Evolutionary conservation across 2,329 filamentous ascomycete species (phyloP), one percentile per base, ranked within the genome.

Genomic region (Monosporascus sp.): DNA sequence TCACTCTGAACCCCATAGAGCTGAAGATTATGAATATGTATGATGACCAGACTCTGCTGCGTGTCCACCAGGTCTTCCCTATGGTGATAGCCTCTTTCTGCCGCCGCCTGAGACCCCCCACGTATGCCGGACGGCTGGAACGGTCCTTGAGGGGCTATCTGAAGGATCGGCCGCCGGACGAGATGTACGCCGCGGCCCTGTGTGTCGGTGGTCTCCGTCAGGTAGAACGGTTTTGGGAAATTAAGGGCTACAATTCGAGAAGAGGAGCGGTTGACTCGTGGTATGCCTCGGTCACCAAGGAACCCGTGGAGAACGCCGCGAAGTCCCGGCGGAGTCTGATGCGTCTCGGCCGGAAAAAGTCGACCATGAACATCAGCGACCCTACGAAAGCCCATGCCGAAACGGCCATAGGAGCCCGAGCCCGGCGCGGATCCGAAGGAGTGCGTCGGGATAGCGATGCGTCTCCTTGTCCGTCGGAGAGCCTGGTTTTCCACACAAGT

Each of bases 31-130:
- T 87, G 80, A 76, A 67, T 50, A 81, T 82, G 78, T 87, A 87
- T 64, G 82, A 86, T 60, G 79, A 86, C 60, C 74, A 79, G 55
- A 86, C 83, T 0, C 67, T 87, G 27, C 65, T 86, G 43, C 77
- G 79, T 45, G 83, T 86, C 5, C 83, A 87, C 63, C 79, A 87
- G 63, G 77, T 83, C 3, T 87, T 86, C 57, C 83, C 83, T 1
- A 66, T 87, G 20, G 77, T 87, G 18, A 77, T 87, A 47, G 82
- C 83, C 3, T 85, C 83, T 0, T 86, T 86, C 60, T 83, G 79
- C 62, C 77, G 83, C 56, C 76, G 83, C 20, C 64, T 87, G 41
- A 77, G 83, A 20, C 83, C 83, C 17, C 83, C 83, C 2, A 83
- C 83, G 0, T 87, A 87, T 62, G 82, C 81, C 37, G 83, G 83